These are phyloP conservation scores for Austropuccinia psidii DNA, from an alignment of 1,284 basidiomycete genomes.

Conservation along the genomic window DNA sequence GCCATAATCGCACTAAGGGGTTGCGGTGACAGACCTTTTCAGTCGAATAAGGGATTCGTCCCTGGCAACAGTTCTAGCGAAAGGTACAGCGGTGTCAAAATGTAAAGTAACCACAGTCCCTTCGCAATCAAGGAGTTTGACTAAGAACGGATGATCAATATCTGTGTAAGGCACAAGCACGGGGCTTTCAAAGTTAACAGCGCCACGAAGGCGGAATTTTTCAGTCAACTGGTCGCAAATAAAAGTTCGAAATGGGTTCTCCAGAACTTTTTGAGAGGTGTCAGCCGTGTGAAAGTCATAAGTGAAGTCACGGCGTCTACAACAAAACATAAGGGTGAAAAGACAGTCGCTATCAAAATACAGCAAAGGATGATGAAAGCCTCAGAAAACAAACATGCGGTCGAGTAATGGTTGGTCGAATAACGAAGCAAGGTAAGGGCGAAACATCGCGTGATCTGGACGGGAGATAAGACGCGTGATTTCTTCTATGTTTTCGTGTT, in stretches of 20 bases:
- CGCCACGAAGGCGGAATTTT: conserved; percentile 45
- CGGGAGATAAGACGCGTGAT: conserved; percentile 46
- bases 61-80: conserved; percentile 46
- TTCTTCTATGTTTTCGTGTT: conserved; percentile 49
- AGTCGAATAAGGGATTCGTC: conserved; percentile 38
- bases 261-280: conserved; percentile 40
- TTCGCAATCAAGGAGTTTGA: conserved; percentile 47
- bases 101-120: conserved; percentile 47
- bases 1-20: neutral
- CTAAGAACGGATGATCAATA: conserved; percentile 41
- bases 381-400: conserved; percentile 32
- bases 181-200: conserved; percentile 46
- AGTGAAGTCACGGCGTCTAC: conserved; percentile 46
- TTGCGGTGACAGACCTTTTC: conserved; percentile 17
- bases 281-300: conserved; percentile 47
- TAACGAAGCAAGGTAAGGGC: conserved; percentile 40
- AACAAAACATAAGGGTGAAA: neutral
- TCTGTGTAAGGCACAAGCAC: conserved; percentile 45
- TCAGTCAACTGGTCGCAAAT: conserved; percentile 45
- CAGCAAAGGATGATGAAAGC: neutral
- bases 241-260: conserved; percentile 45
- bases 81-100: conserved; percentile 43
- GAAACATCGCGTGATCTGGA: conserved; percentile 38
- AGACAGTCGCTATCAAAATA: conserved; percentile 38
- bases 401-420: conserved; percentile 48